These are phyloP conservation scores for Penicillium rolfsii DNA, from an alignment of 2,329 filamentous ascomycete genomes.

Conservation along the genomic window DNA sequence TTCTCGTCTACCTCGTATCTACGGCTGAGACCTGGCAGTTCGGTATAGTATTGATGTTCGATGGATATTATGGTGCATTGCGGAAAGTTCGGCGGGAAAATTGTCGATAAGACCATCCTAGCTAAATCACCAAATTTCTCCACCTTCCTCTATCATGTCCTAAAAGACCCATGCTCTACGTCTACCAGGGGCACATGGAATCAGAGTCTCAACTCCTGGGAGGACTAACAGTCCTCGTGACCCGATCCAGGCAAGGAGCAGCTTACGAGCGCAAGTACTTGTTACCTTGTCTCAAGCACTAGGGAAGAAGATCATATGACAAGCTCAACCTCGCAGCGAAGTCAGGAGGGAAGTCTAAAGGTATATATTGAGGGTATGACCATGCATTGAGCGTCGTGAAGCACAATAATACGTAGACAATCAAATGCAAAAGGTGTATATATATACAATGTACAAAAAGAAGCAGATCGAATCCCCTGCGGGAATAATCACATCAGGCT, in stretches of 20 bases:
- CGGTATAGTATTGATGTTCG: too few relatives aligned
- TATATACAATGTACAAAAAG: constrained; percentile 27
- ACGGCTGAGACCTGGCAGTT: background rate
- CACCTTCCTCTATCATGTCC: too few relatives aligned
- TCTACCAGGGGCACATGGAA: too few relatives aligned
- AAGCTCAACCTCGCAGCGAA: background rate
- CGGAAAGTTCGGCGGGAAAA: too few relatives aligned
- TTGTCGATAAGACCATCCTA: too few relatives aligned
- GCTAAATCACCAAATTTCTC: too few relatives aligned
- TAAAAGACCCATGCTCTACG: too few relatives aligned
- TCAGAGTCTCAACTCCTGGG: too few relatives aligned
- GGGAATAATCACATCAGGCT: constrained; percentile 75
- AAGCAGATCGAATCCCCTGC: background rate
- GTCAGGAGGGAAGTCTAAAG: background rate
- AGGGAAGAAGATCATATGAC: background rate
- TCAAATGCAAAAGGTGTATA: constrained; percentile 20
- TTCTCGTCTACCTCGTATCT: background rate
- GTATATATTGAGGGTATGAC: background rate
- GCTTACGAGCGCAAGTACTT: background rate
- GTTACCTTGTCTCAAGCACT: background rate
- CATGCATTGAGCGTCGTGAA: constrained; percentile 12
- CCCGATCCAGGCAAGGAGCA: background rate
- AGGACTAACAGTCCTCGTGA: background rate
- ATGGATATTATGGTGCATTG: too few relatives aligned
- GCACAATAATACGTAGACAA: constrained; percentile 10